Conservation (phyloP, 2,329 filamentous ascomycete genomes). For the Diplodia sapinea region DNA sequence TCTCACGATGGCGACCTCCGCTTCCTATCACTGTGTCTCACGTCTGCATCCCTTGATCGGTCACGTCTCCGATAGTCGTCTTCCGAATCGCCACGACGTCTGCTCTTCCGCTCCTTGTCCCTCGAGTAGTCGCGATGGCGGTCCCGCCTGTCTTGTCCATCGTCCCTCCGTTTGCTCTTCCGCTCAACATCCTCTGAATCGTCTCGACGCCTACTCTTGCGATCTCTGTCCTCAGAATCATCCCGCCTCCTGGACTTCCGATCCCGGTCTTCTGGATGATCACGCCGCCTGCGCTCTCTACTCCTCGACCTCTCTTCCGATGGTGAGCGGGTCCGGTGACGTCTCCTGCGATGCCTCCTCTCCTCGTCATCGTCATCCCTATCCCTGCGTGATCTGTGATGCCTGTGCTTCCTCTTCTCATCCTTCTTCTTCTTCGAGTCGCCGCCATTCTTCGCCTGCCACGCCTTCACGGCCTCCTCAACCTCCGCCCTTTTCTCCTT, state of each 20-base stretch:
- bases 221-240: conserved; percentile 1
- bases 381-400: conserved; percentile 23
- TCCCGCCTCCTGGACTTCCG: not conserved
- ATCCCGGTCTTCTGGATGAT: not conserved
- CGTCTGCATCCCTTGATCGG: not conserved
- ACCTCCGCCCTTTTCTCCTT: conserved; percentile 92
- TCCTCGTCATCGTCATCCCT: conserved; percentile 17
- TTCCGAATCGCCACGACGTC: conserved; percentile 6
- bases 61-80: not conserved
- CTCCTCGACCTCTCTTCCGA: conserved; percentile 23
- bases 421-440: conserved; percentile 18
- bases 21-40: conserved; percentile 9
- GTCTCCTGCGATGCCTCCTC: conserved; percentile 15
- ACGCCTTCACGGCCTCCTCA: conserved; percentile 67
- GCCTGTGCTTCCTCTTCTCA: conserved; percentile 16
- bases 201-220: not conserved
- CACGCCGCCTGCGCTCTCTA: conserved; percentile 13
- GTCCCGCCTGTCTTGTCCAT: not conserved
- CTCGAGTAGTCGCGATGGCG: not conserved
- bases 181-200: conserved; percentile 1
- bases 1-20: conserved; percentile 12
- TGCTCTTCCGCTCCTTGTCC: conserved; percentile 8
- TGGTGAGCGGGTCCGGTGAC: conserved; percentile 17
- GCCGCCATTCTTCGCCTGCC: conserved; percentile 53
- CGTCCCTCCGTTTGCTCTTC: not conserved